Evolutionary conservation across 1,139 yeast genomes (phyloP).

Genomic region (Pneumocystis sp.): DNA sequence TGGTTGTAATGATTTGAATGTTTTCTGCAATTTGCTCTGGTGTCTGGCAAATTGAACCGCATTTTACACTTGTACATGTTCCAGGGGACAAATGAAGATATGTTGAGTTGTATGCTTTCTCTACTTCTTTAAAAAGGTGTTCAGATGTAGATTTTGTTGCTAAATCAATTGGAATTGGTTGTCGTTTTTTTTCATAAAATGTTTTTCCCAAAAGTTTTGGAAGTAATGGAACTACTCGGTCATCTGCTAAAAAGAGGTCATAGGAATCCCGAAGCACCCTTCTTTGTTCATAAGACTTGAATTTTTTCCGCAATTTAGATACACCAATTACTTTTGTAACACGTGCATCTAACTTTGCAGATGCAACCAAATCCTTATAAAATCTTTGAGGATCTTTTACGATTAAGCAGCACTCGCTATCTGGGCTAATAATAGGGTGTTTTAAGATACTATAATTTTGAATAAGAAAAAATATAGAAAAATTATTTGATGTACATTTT

Average conservation of each 20-base stretch:
- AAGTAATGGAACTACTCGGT: slow-evolving; percentile 58
- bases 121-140: slow-evolving; percentile 30
- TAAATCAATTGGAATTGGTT: slow-evolving; percentile 58
- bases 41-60: slow-evolving; percentile 43
- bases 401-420: slow-evolving; percentile 47
- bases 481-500: slow-evolving; percentile 25
- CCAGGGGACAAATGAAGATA: slow-evolving; percentile 63
- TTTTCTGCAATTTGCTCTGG: slow-evolving; percentile 35
- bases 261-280: slow-evolving; percentile 25
- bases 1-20: slow-evolving; percentile 39
- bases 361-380: slow-evolving; percentile 44
- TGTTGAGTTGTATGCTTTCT: slow-evolving; percentile 44
- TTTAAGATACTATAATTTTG: slow-evolving; percentile 26
- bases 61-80: slow-evolving; percentile 45
- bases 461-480: neutral
- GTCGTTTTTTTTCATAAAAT: slow-evolving; percentile 48
- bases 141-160: slow-evolving; percentile 19
- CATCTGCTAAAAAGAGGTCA: slow-evolving; percentile 73
- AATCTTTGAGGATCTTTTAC: slow-evolving; percentile 53
- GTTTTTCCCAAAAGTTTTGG: slow-evolving; percentile 74
- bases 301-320: slow-evolving; percentile 30
- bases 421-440: slow-evolving; percentile 33
- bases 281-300: slow-evolving; percentile 31
- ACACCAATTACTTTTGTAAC: slow-evolving; percentile 29
- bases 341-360: slow-evolving; percentile 23